Conservation (phyloP, 495 filamentous ascomycete genomes). For the Aspergillus diversus region DNA sequence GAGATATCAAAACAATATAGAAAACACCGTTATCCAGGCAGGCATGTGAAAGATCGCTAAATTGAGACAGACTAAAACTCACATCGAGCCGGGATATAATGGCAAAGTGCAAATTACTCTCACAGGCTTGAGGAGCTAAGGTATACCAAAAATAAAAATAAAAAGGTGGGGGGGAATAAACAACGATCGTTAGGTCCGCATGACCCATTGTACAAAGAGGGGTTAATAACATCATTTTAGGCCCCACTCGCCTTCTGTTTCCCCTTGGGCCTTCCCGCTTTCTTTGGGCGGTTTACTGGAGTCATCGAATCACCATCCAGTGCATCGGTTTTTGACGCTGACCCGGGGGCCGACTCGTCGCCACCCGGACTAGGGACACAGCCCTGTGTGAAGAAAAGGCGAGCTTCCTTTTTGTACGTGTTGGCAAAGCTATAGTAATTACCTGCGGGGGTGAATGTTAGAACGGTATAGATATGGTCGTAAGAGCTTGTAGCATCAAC, state of each 20-base stretch:
- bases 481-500: constrained; percentile 33
- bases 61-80: constrained; percentile 11
- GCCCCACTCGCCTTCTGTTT: constrained; percentile 41
- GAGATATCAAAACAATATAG: constrained; percentile 12
- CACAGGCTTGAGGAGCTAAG: not conserved
- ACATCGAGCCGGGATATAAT: not conserved
- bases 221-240: not conserved
- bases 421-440: constrained; percentile 87
- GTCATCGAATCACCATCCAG: constrained; percentile 36
- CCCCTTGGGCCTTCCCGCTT: constrained; percentile 42
- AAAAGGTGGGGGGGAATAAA: constrained; percentile 3
- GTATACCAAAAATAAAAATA: constrained; percentile 17
- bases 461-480: not conserved
- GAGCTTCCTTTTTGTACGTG: constrained; percentile 63
- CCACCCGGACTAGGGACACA: constrained; percentile 51
- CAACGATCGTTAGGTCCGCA: not conserved
- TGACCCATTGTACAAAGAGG: not conserved
- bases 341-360: constrained; percentile 32
- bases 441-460: constrained; percentile 49
- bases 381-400: constrained; percentile 85
- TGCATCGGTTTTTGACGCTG: constrained; percentile 30
- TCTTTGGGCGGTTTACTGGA: constrained; percentile 22
- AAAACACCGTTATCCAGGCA: constrained; percentile 27
- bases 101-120: too few relatives aligned
- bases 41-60: constrained; percentile 36